These are phyloP conservation scores for Suillus subalutaceus DNA, from an alignment of 768 basidiomycete genomes.

Conservation along the genomic window DNA sequence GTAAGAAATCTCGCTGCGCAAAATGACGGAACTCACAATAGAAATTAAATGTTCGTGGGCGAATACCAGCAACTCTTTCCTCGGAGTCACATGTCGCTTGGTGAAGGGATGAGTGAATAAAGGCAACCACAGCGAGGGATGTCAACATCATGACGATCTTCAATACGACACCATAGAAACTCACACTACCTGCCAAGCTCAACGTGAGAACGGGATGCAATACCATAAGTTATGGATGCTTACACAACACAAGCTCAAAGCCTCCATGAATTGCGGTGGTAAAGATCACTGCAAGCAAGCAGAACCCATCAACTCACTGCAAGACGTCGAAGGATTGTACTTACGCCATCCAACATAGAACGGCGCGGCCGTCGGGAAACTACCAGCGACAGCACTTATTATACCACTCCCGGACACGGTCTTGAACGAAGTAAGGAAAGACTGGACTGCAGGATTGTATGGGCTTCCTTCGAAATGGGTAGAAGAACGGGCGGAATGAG, in stretches of 20 bases:
- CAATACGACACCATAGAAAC: conserved; percentile 22
- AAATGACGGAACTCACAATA: conserved; percentile 55
- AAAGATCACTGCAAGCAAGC: conserved; percentile 59
- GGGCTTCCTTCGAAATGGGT: conserved; percentile 84
- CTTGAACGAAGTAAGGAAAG: conserved; percentile 67
- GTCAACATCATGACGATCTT: not conserved
- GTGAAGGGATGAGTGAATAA: conserved; percentile 69
- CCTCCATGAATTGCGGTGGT: conserved; percentile 74
- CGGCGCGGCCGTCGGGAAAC: conserved; percentile 82
- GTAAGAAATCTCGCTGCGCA: not conserved
- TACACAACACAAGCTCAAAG: conserved; percentile 69
- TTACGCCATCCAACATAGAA: conserved; percentile 89
- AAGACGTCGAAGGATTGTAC: conserved; percentile 31
- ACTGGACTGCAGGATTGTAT: conserved; percentile 77
- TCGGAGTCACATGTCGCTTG: conserved; percentile 63
- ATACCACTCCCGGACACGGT: conserved; percentile 44
- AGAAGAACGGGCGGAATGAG: conserved; percentile 83
- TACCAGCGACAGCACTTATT: conserved; percentile 58
- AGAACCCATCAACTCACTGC: not conserved
- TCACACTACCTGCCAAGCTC: conserved; percentile 57
- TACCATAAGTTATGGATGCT: conserved; percentile 30
- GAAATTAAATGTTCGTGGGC: conserved; percentile 76
- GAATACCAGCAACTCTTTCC: conserved; percentile 71
- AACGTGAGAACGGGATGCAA: conserved; percentile 7
- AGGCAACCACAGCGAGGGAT: conserved; percentile 53